Evolutionary conservation across 495 filamentous ascomycete species (phyloP).

Genomic region (Penicillium longicatenatum): DNA sequence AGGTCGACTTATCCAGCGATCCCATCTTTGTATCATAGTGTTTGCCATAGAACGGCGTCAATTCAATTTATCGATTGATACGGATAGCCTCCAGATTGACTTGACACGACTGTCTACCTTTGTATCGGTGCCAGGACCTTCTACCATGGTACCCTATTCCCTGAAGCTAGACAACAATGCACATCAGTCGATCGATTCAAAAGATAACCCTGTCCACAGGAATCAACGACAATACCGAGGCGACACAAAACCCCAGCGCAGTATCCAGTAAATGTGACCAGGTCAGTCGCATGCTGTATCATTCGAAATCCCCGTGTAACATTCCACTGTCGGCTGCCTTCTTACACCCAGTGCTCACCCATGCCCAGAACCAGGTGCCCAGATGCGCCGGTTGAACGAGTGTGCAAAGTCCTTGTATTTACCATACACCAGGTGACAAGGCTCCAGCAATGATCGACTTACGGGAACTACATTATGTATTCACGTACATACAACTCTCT

Average conservation of each 20-base stretch:
- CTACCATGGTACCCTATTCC: too few relatives aligned
- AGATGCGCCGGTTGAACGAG: too few relatives aligned
- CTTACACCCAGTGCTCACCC: not conserved
- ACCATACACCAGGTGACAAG: not conserved
- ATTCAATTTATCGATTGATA: conserved; percentile 1
- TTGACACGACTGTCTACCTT: too few relatives aligned
- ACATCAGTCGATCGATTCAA: not conserved
- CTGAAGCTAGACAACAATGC: not conserved
- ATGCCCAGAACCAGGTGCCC: not conserved
- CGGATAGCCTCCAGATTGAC: too few relatives aligned
- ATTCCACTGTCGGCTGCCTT: conserved; percentile 4
- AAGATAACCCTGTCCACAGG: not conserved
- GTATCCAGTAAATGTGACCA: not conserved
- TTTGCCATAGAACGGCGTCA: not conserved
- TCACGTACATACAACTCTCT: not conserved
- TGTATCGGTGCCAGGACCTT: too few relatives aligned
- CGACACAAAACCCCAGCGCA: not conserved
- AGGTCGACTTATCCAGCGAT: conserved; percentile 15
- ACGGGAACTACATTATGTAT: not conserved
- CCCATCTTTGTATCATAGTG: conserved; percentile 14
- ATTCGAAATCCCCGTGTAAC: not conserved
- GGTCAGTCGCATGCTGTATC: conserved; percentile 2
- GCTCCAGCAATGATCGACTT: not conserved
- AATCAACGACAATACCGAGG: not conserved
- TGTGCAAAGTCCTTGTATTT: too few relatives aligned